phyloP scores from a whole-genome alignment of 2,329 filamentous ascomycete genomes.

The Penicillium sp. region DNA sequence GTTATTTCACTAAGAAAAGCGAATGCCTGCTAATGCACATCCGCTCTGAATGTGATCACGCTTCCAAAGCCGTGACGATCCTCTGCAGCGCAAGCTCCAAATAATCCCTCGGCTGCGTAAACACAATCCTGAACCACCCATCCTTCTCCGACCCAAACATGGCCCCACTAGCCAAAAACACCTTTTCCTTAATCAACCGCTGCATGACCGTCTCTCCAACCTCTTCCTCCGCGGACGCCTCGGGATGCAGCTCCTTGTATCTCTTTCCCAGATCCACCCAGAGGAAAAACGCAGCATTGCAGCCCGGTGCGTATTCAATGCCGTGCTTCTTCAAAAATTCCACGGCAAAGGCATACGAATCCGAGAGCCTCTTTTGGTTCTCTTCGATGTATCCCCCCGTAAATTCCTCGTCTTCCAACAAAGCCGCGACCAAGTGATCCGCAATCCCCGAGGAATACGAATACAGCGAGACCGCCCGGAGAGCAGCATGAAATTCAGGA shows the following conservation, averaged over 20 bases:
- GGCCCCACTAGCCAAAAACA: conserved; percentile 40
- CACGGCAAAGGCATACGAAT: conserved; percentile 45
- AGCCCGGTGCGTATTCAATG: conserved; percentile 51
- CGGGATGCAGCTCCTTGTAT: conserved; percentile 29
- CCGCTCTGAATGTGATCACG: neutral
- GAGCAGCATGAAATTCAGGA: conserved; percentile 41
- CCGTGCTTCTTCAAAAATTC: conserved; percentile 43
- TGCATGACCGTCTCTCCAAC: conserved; percentile 36
- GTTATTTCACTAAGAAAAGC: too few species aligned
- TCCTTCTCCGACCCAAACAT: conserved; percentile 41
- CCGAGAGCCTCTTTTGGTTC: conserved; percentile 47
- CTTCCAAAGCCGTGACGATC: conserved; percentile 26
- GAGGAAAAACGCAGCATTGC: conserved; percentile 61
- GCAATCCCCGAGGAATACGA: conserved; percentile 51
- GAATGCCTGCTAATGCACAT: too few species aligned
- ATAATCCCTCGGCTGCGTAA: conserved; percentile 35
- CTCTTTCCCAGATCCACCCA: conserved; percentile 53
- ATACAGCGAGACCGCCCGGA: conserved; percentile 49
- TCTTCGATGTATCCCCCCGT: conserved; percentile 48
- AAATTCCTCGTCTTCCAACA: conserved; percentile 50
- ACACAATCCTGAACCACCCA: conserved; percentile 50
- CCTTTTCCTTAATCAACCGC: conserved; percentile 39
- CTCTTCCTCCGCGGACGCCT: conserved; percentile 9
- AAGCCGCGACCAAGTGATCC: conserved; percentile 39
- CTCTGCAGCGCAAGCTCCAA: conserved; percentile 38